phyloP scores from a whole-genome alignment of 495 filamentous ascomycete genomes.

The Talaromyces liani region DNA sequence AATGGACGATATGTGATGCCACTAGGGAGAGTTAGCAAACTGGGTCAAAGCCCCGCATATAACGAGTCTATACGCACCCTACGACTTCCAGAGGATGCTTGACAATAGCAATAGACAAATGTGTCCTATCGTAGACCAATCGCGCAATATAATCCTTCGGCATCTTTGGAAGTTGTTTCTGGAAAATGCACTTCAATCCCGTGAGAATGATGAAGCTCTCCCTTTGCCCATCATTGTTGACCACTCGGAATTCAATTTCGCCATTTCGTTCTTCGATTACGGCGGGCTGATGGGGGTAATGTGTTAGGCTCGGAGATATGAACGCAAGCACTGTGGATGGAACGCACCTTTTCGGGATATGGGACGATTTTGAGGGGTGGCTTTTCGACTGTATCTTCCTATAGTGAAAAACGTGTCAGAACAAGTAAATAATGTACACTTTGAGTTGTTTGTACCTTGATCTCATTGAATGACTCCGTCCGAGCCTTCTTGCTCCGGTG shows the following conservation, averaged over 20 bases:
- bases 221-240: constrained; percentile 87
- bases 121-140: constrained; percentile 93
- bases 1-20: constrained; percentile 98
- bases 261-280: constrained; percentile 91
- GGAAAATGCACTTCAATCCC: constrained; percentile 94
- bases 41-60: too few species aligned
- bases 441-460: constrained; percentile 26
- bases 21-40: constrained; percentile 29
- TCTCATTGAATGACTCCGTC: constrained; percentile 44
- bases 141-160: constrained; percentile 97
- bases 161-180: constrained; percentile 98
- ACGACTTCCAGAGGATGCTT: constrained; percentile 94
- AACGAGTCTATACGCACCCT: constrained; percentile 32
- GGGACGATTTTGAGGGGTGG: constrained; percentile 51
- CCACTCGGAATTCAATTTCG: constrained; percentile 94
- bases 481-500: constrained; percentile 53
- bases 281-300: constrained; percentile 51
- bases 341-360: constrained; percentile 71
- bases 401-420: neutral
- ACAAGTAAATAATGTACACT: neutral
- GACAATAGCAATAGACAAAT: constrained; percentile 93
- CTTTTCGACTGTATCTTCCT: constrained; percentile 26
- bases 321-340: neutral
- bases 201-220: constrained; percentile 93
- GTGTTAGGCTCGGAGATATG: neutral